Base-by-base conservation (phyloP, 495 filamentous ascomycete genomes). In the Aspergillus ellipticus region DNA sequence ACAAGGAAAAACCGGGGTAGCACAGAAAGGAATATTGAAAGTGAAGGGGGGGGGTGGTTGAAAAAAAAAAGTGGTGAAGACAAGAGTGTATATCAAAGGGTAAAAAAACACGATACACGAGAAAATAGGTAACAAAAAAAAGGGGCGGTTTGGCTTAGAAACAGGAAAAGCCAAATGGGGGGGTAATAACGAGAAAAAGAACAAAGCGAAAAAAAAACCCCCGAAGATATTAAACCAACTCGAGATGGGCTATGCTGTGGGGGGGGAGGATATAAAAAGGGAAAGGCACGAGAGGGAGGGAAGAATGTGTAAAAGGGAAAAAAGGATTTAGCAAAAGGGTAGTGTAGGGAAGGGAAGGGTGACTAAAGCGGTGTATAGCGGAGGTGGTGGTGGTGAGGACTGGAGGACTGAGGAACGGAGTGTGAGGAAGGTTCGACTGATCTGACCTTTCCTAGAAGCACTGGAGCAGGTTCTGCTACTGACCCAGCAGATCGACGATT, bases 401-500 rank as follows among this genome's bases (percentile, higher is more conserved):
- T 28, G 42, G 13, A 54, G 28, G 24, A 51, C 13, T 58, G 43
- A 58, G 54, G 49, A 51, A 60, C 54, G 56, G 58, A 59, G 51
- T 28, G 58, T 45, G 58, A 60, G 61, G 65, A 62, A 66, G 61
- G 45, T 55, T 56, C 47, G 49, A 59, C 39, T 56, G 51, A 58
- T 63, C 63, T 66, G 63, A 66, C 63, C 63, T 65, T 66, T 56
- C 48, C 48, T 53, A 56, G 47, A 37, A 58, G 55, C 31, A 56
- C 21, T 58, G 39, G 55, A 55, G 51, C 59, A 58, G 55, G 42
- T 51, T 47, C 46, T 58, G 51, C 58, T 56, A 31, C 35, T 35
- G 51, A 55, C 51, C 55, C 51, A 62, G 51, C 51, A 54, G 67
- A 74, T 72, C 68, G 65, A 47, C 64, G 66, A 68, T 60, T 67